Evolutionary conservation across 2,329 filamentous ascomycete species (phyloP).

Genomic region (Nothophoma quercina): DNA sequence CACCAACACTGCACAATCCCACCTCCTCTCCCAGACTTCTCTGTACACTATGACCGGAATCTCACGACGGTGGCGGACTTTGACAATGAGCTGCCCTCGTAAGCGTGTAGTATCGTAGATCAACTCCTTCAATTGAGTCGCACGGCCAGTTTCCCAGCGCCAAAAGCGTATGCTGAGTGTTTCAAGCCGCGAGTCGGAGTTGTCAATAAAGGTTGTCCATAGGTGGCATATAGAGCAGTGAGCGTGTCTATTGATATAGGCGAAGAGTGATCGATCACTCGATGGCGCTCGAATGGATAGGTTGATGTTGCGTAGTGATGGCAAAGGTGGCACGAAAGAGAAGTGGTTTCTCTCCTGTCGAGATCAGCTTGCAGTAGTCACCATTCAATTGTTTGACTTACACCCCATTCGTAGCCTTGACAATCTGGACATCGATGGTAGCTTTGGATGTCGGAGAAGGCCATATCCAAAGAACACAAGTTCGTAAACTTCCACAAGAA

Average conservation of each 20-base stretch:
- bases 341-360: neutral
- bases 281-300: neutral
- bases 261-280: neutral
- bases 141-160: conserved; percentile 16
- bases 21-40: neutral
- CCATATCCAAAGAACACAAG: neutral
- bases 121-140: neutral
- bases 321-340: conserved; percentile 6
- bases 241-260: conserved; percentile 12
- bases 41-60: neutral
- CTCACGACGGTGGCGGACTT: neutral
- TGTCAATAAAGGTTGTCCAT: conserved; percentile 7
- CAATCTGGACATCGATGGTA: conserved; percentile 3
- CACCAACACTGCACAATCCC: too few relatives aligned
- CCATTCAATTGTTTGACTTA: neutral
- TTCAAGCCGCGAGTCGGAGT: conserved; percentile 1
- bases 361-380: neutral
- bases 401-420: neutral
- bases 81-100: neutral
- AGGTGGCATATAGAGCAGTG: conserved; percentile 14
- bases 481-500: neutral
- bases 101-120: conserved; percentile 1
- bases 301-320: conserved; percentile 2
- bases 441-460: neutral
- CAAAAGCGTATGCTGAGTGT: conserved; percentile 17